Base-by-base conservation (phyloP, 306 rosid genomes). In the Carpinus viminea region DNA sequence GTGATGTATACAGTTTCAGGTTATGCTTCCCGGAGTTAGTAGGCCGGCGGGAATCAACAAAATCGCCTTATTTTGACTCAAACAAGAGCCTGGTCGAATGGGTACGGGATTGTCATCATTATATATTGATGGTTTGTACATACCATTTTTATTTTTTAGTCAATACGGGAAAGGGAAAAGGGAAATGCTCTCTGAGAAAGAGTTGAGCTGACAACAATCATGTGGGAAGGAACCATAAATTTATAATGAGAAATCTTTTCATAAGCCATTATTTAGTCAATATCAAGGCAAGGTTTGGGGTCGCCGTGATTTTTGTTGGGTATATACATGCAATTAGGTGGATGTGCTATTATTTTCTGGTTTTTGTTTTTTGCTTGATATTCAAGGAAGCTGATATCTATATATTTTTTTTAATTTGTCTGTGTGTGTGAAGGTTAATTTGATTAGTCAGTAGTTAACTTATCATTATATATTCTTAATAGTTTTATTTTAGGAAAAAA, bases 1-100 rank as follows among this genome's bases (percentile, higher is more conserved):
- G 93, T 31, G 98, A 94, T 65, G 89, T 83, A 16, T 94, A 92
- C 83, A 90, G 97, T 84, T 94, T 88, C 74, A 97, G 97, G 0
- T 90, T 90, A 51, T 94, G 90, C 76, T 89, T 92, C 72, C 76
- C 90, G 78, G 98, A 92, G 83, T 78, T 94, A 76, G 86, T 89
- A 28, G 88, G 94, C 46, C 94, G 98, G 34, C 80, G 72, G 76
- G 87, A 94, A 87, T 97, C 97, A 53, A 80, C 78, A 28, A 89
- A 88, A 46, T 74, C 83, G 38, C 81, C 91, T 8, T 72, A 74
- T 68, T 78, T 85, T 2, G 84, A 90, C 73, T 70, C 86, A 9
- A 83, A 76, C 79, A 83, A 81, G 74, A 88, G 89, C 77, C 79
- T 92, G 84, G 92, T 89, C 54, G 97, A 89, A 72, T 84, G 89